Conservation (phyloP, 2,329 filamentous ascomycete genomes). For the Trichoderma polysporum region DNA sequence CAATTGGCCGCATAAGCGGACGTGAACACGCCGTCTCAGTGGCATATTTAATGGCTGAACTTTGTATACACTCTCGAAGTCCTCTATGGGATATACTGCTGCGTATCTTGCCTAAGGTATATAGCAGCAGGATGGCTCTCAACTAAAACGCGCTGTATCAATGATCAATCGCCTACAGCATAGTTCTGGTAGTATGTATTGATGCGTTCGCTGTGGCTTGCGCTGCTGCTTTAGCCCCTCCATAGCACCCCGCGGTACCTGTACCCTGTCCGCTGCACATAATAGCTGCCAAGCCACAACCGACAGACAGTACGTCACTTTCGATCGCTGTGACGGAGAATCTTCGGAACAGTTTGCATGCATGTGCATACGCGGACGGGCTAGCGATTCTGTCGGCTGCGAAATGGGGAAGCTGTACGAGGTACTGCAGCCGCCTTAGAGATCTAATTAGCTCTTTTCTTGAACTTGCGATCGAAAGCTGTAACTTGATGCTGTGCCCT, state of each 20-base stretch:
- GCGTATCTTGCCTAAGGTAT: background rate
- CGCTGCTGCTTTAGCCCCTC: background rate
- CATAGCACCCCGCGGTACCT: background rate
- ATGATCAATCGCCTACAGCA: too few species aligned
- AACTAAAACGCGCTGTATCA: too few species aligned
- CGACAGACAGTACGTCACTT: constrained; percentile 11
- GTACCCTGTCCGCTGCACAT: background rate
- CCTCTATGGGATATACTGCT: too few species aligned
- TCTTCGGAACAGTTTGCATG: constrained; percentile 17
- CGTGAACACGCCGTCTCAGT: background rate
- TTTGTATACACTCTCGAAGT: background rate
- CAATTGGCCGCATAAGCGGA: background rate
- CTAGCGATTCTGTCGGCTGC: background rate
- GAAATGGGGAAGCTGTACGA: constrained; percentile 10
- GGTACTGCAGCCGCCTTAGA: background rate
- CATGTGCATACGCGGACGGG: constrained; percentile 18
- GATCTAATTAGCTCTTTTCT: constrained; percentile 4
- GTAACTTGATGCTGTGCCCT: background rate
- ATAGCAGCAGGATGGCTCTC: too few species aligned
- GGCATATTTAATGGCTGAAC: background rate
- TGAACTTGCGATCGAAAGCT: background rate
- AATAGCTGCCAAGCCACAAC: background rate
- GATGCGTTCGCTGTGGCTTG: background rate
- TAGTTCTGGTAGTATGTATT: background rate
- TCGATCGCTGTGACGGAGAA: constrained; percentile 13